Percentiles rank a stretch among this genome's conserved stretches.
Conservation (phyloP, 2,329 filamentous ascomycete genomes). For the Pestalotiopsis sp. region DNA sequence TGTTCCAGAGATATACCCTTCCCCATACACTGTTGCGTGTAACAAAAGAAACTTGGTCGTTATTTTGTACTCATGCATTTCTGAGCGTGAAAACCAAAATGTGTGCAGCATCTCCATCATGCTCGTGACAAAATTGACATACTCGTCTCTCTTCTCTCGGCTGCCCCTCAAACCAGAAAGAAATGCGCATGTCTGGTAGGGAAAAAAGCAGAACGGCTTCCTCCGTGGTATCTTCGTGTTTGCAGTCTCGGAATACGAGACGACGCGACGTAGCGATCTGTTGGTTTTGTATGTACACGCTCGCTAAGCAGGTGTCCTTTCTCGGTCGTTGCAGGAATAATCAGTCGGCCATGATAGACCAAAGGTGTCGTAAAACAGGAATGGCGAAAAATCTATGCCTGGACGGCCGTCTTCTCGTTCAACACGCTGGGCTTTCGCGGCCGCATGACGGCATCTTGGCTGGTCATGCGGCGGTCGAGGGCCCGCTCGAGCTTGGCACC, state of each 20-base stretch:
- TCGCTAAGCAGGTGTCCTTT: background rate
- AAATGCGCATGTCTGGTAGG: background rate
- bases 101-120: background rate
- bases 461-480: constrained; percentile 80
- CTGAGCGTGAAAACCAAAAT: background rate
- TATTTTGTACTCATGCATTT: background rate
- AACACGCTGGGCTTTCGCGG: constrained; percentile 41
- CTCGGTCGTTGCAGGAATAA: background rate
- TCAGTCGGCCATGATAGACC: background rate
- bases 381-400: background rate
- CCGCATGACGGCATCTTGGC: constrained; percentile 87
- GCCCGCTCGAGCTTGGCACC: constrained; percentile 90
- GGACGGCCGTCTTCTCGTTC: constrained; percentile 22
- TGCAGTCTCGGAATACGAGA: background rate
- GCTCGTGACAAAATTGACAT: background rate
- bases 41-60: background rate
- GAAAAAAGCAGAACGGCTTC: background rate
- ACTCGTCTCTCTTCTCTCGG: background rate
- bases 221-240: background rate
- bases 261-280: background rate
- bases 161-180: background rate
- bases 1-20: background rate
- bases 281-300: background rate
- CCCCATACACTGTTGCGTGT: background rate
- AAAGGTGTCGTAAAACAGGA: background rate